phyloP scores from a whole-genome alignment of 345 rosid genomes.

The Anastatica hierochuntica region DNA sequence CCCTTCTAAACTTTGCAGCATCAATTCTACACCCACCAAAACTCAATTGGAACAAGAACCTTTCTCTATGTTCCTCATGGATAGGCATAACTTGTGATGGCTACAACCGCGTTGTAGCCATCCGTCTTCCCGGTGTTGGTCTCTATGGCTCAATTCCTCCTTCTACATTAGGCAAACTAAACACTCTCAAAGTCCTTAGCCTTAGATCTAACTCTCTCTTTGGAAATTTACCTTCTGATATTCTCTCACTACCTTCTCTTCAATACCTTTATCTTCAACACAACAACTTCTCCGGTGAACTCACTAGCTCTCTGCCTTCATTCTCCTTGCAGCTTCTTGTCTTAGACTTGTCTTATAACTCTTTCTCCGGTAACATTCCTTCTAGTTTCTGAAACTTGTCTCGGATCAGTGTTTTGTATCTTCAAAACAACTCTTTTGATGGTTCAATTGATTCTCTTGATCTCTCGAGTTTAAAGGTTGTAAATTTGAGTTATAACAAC shows the following conservation, averaged over 20 bases:
- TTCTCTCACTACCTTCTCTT: slow-evolving; percentile 51
- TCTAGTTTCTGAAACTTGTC: slow-evolving; percentile 26
- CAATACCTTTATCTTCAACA: slow-evolving; percentile 47
- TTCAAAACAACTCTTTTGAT: slow-evolving; percentile 45
- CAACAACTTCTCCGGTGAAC: slow-evolving; percentile 49
- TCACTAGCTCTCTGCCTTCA: slow-evolving; percentile 22
- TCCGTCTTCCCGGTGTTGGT: slow-evolving; percentile 67
- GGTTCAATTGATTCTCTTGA: slow-evolving; percentile 41
- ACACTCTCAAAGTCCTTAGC: slow-evolving; percentile 50
- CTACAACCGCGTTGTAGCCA: slow-evolving; percentile 31
- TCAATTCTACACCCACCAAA: slow-evolving; percentile 37
- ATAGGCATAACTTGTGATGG: slow-evolving; percentile 47
- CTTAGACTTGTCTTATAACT: slow-evolving; percentile 58
- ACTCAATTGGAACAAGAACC: slow-evolving; percentile 45
- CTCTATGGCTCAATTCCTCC: slow-evolving; percentile 51
- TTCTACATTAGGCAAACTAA: slow-evolving; percentile 43
- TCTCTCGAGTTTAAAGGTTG: slow-evolving; percentile 36
- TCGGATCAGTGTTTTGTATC: slow-evolving; percentile 32
- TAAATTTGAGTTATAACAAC: slow-evolving; percentile 55
- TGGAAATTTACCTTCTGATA: slow-evolving; percentile 57
- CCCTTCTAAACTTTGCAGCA: slow-evolving; percentile 44
- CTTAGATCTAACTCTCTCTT: slow-evolving; percentile 58
- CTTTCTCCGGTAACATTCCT: slow-evolving; percentile 51
- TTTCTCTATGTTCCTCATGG: slow-evolving; percentile 45
- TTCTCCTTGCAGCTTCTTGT: slow-evolving; percentile 37